Conservation (phyloP, 2,329 filamentous ascomycete genomes). For the Harringtonia aguacate region DNA sequence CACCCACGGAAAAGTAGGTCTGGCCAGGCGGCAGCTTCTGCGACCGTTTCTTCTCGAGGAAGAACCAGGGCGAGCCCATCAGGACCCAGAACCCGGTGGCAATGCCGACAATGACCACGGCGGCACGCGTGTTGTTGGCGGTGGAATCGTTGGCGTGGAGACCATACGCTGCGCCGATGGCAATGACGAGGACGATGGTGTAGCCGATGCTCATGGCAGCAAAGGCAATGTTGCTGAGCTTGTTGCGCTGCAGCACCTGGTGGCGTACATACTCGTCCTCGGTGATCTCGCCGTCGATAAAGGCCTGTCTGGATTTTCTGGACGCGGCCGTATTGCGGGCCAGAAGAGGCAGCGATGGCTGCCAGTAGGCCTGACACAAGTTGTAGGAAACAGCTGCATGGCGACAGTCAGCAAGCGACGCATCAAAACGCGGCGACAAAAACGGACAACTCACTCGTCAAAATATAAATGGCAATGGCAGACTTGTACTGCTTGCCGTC, state of each 20-base stretch:
- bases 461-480: background rate
- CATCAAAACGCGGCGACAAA: too few species aligned
- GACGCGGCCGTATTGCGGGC: background rate
- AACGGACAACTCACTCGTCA: background rate
- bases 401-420: background rate
- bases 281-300: background rate
- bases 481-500: background rate
- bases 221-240: slow-evolving; percentile 1
- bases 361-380: slow-evolving; percentile 1
- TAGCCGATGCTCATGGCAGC: slow-evolving; percentile 3
- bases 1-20: background rate
- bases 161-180: slow-evolving; percentile 1
- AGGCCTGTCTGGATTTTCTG: background rate
- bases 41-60: background rate
- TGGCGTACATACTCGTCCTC: background rate
- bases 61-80: slow-evolving; percentile 1
- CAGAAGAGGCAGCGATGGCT: slow-evolving; percentile 1
- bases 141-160: slow-evolving; percentile 1
- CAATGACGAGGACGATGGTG: slow-evolving; percentile 1
- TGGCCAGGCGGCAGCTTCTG: background rate
- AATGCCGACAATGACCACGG: slow-evolving; percentile 1
- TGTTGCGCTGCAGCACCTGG: slow-evolving; percentile 2
- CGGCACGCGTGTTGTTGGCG: slow-evolving; percentile 1
- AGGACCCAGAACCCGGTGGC: slow-evolving; percentile 3
- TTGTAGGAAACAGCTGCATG: background rate